These are phyloP conservation scores for Jimgerdemannia flammicorona DNA, from an alignment of 192 early-diverging fungal genomes.

Conservation along the genomic window DNA sequence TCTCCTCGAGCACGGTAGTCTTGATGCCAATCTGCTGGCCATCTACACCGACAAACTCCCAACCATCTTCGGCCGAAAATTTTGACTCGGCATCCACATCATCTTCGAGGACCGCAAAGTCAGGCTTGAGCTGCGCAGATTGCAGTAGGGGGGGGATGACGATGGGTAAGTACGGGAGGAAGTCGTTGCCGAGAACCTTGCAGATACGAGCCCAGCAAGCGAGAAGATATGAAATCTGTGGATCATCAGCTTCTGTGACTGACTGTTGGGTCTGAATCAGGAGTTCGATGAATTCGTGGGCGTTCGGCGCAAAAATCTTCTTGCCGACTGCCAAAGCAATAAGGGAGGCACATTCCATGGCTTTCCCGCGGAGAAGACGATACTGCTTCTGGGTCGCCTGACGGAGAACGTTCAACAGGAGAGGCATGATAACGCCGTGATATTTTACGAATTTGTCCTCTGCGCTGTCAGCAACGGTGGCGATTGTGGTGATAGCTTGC, in stretches of 20 bases:
- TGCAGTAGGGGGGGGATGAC: conserved; percentile 91
- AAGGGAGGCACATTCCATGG: conserved; percentile 96
- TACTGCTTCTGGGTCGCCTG: conserved; percentile 84
- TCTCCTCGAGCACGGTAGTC: conserved; percentile 95
- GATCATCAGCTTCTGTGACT: conserved; percentile 88
- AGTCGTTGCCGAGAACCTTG: conserved; percentile 90
- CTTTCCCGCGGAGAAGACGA: conserved; percentile 90
- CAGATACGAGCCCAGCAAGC: conserved; percentile 97
- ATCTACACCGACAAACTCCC: conserved; percentile 92
- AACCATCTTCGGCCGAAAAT: conserved; percentile 95
- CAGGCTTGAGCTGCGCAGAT: conserved; percentile 87
- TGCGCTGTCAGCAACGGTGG: conserved; percentile 95
- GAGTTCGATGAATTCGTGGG: conserved; percentile 75
- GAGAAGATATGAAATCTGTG: conserved; percentile 88
- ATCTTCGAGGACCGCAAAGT: conserved; percentile 86
- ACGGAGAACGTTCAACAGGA: conserved; percentile 84
- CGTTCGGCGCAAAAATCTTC: conserved; percentile 80
- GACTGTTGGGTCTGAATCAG: conserved; percentile 76
- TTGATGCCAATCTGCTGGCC: conserved; percentile 96
- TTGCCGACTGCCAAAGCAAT: conserved; percentile 93
- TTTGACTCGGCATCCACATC: conserved; percentile 73
- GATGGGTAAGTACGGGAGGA: conserved; percentile 86
- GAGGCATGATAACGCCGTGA: conserved; percentile 93
- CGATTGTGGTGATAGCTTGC: conserved; percentile 97
- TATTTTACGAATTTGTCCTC: conserved; percentile 88